A percentile compares a stretch with the other conserved stretches of the same genome.
These are phyloP conservation scores for Leishmania turanica DNA, from an alignment of 208 protist species.

Conservation along the genomic window DNA sequence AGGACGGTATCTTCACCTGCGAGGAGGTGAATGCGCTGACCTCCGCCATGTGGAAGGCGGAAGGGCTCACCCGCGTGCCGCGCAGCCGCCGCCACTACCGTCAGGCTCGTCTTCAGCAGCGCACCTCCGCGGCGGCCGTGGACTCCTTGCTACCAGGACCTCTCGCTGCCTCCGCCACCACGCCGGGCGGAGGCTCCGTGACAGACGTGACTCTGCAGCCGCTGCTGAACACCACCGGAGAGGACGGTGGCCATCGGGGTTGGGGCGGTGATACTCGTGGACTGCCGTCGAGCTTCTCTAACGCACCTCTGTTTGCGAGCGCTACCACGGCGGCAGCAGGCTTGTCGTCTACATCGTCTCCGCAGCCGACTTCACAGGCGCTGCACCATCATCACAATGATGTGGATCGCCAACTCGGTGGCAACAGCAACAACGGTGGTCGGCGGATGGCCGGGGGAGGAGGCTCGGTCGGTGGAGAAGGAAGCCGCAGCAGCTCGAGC, in stretches of 20 bases:
- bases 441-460: not conserved
- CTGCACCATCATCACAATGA: not conserved
- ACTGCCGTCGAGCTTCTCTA: slow-evolving; percentile 1
- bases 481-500: slow-evolving; percentile 13
- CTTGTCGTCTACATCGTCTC: not conserved
- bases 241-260: not conserved
- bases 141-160: not conserved
- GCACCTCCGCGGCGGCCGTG: too few relatives aligned
- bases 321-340: not conserved
- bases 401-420: not conserved
- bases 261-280: not conserved
- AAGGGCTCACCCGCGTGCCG: slow-evolving; percentile 25
- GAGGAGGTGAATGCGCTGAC: slow-evolving; percentile 27
- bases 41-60: slow-evolving; percentile 33
- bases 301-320: not conserved
- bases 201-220: not conserved
- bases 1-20: slow-evolving; percentile 17
- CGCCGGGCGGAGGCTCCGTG: not conserved
- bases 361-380: not conserved
- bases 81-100: not conserved
- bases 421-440: slow-evolving; percentile 9
- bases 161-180: not conserved
- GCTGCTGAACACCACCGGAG: not conserved
- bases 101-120: not conserved
- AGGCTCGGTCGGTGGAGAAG: not conserved